A percentile compares a stretch with the other conserved stretches of the same genome.
phyloP scores from a whole-genome alignment of 192 early-diverging fungal species.

The Irineochytrium annulatum region DNA sequence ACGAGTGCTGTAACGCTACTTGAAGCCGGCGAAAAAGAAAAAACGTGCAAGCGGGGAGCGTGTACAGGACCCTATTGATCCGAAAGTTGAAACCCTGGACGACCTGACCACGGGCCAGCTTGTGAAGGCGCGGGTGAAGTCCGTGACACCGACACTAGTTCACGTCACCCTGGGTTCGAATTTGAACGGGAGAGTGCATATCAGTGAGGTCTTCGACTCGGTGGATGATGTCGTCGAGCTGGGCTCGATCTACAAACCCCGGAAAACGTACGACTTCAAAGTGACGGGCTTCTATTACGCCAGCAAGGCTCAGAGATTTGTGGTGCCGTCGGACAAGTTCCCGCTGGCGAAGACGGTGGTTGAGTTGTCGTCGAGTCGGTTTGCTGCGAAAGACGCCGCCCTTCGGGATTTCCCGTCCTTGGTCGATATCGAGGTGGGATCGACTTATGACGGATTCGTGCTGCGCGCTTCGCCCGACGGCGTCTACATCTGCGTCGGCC shows the following conservation, averaged over 20 bases:
- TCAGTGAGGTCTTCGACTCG: slow-evolving; percentile 61
- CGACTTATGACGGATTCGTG: slow-evolving; percentile 36
- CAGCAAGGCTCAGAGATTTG: slow-evolving; percentile 56
- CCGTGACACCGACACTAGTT: slow-evolving; percentile 35
- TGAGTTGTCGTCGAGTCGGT: slow-evolving; percentile 52
- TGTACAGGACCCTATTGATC: slow-evolving; percentile 26
- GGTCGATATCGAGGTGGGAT: slow-evolving; percentile 28
- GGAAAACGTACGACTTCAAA: slow-evolving; percentile 51
- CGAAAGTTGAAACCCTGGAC: slow-evolving; percentile 15
- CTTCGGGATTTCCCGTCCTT: slow-evolving; percentile 10
- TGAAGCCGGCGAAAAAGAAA: not conserved
- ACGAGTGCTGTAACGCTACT: too few relatives aligned
- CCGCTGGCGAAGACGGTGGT: slow-evolving; percentile 48
- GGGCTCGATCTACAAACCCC: slow-evolving; percentile 34
- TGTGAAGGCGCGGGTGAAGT: slow-evolving; percentile 29
- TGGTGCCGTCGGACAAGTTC: slow-evolving; percentile 59
- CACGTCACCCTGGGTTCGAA: slow-evolving; percentile 65
- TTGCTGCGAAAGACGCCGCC: slow-evolving; percentile 26
- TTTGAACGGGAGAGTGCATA: slow-evolving; percentile 70
- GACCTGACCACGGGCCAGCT: slow-evolving; percentile 26
- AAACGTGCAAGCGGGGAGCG: slow-evolving; percentile 4
- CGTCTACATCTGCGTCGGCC: slow-evolving; percentile 39
- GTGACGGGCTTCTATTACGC: slow-evolving; percentile 61
- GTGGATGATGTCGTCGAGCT: slow-evolving; percentile 25
- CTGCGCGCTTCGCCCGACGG: slow-evolving; percentile 24